Evolutionary conservation across 257 asterid genomes (phyloP).

Genomic region (Fraxinus excelsior): DNA sequence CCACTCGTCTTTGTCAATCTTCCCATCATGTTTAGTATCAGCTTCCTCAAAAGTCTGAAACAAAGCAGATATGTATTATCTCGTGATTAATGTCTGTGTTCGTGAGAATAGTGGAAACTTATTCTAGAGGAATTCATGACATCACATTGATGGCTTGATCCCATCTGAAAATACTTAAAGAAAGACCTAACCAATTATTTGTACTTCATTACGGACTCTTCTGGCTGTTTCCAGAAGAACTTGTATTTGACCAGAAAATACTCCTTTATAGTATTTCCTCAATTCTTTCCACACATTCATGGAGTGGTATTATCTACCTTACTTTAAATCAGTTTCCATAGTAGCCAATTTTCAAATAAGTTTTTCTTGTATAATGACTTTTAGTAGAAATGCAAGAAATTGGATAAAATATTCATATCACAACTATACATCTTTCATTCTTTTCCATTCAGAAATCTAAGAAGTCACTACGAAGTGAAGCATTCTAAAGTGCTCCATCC

Average conservation of each 20-base stretch:
- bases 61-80: constrained; percentile 22
- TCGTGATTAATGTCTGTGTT: constrained; percentile 8
- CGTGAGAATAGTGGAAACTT: not conserved
- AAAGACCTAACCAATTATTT: not conserved
- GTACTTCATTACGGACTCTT: no score
- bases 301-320: not conserved
- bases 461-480: not conserved
- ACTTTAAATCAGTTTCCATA: not conserved
- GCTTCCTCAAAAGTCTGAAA: constrained; percentile 93
- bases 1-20: constrained; percentile 94
- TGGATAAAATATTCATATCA: not conserved
- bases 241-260: no score
- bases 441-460: not conserved
- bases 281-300: not conserved
- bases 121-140: not conserved
- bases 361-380: not conserved
- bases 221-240: no score
- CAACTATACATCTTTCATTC: not conserved
- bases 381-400: not conserved
- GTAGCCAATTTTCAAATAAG: not conserved
- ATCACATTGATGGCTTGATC: not conserved
- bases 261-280: no score
- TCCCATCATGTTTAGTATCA: constrained; percentile 84
- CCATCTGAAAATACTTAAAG: not conserved
- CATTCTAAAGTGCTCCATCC: not conserved